These are phyloP conservation scores for Venturia carpophila DNA, from an alignment of 2,329 filamentous ascomycete species.

Conservation along the genomic window DNA sequence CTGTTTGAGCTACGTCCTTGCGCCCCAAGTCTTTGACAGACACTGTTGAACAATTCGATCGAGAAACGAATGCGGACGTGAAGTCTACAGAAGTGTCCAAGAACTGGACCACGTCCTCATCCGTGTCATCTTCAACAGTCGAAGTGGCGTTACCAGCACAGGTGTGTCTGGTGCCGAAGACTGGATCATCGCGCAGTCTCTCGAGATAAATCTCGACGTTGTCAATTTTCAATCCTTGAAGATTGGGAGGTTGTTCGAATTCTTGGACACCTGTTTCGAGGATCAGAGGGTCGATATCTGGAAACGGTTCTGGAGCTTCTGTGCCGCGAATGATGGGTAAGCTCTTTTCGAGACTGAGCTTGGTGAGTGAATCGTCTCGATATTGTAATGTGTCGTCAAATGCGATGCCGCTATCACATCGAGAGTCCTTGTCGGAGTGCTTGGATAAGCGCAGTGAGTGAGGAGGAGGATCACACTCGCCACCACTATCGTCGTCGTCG, in stretches of 20 bases:
- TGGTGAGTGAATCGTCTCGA: neutral
- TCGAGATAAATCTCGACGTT: neutral
- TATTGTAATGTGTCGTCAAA: neutral
- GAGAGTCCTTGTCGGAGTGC: neutral
- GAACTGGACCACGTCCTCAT: neutral
- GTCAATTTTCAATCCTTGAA: neutral
- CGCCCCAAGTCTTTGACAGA: neutral
- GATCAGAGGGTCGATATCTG: neutral
- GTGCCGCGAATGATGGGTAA: neutral
- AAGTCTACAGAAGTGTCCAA: constrained; percentile 9
- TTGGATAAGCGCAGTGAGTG: neutral
- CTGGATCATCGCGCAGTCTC: neutral
- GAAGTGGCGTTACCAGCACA: neutral
- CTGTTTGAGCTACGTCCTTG: neutral
- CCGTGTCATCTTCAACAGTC: neutral
- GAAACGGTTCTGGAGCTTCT: neutral
- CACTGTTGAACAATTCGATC: neutral
- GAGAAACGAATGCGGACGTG: neutral
- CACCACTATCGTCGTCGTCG: neutral
- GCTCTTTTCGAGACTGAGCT: neutral
- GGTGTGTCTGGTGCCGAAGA: neutral
- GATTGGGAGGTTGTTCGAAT: neutral
- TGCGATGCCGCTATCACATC: neutral
- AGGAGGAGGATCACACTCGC: neutral
- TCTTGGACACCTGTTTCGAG: neutral